phyloP scores from a whole-genome alignment of 2,329 filamentous ascomycete species.

The Diaporthe aspalathi region DNA sequence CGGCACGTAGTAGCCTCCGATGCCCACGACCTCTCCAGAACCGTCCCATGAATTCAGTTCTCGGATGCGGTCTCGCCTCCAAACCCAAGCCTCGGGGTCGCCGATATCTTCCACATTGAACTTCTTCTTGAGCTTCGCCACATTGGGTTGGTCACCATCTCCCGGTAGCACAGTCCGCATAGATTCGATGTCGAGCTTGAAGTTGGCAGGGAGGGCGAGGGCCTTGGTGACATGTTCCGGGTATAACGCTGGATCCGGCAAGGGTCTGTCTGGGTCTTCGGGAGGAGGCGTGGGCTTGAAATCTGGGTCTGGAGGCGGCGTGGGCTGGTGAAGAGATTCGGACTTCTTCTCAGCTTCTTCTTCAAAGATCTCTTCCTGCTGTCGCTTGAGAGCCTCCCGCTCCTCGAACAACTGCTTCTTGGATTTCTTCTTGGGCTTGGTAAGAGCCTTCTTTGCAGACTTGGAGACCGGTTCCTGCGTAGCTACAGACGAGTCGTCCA shows the following conservation, averaged over 20 bases:
- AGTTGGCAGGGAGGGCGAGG: slow-evolving; percentile 57
- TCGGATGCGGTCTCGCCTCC: slow-evolving; percentile 66
- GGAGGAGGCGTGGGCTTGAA: slow-evolving; percentile 49
- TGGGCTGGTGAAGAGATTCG: slow-evolving; percentile 47
- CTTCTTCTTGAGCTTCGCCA: slow-evolving; percentile 60
- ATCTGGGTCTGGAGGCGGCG: slow-evolving; percentile 44
- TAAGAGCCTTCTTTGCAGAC: slow-evolving; percentile 65
- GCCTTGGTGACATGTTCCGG: slow-evolving; percentile 61
- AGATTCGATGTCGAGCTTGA: slow-evolving; percentile 58
- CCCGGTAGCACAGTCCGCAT: slow-evolving; percentile 58
- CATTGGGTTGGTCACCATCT: slow-evolving; percentile 60
- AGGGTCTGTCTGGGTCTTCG: slow-evolving; percentile 48
- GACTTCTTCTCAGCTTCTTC: slow-evolving; percentile 56
- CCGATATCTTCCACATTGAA: slow-evolving; percentile 58
- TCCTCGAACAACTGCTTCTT: slow-evolving; percentile 83
- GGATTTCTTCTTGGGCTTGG: slow-evolving; percentile 77
- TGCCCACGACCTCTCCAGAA: slow-evolving; percentile 49
- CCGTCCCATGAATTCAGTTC: slow-evolving; percentile 62
- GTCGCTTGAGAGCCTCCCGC: slow-evolving; percentile 68
- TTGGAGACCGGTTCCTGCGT: slow-evolving; percentile 59
- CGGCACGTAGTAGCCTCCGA: slow-evolving; percentile 81
- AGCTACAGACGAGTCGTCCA: slow-evolving; percentile 58
- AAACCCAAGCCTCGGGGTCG: slow-evolving; percentile 66
- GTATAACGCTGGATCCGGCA: slow-evolving; percentile 59
- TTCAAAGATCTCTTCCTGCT: slow-evolving; percentile 62